phyloP scores from a whole-genome alignment of 495 filamentous ascomycete genomes.

The Annulohypoxylon moriforme region DNA sequence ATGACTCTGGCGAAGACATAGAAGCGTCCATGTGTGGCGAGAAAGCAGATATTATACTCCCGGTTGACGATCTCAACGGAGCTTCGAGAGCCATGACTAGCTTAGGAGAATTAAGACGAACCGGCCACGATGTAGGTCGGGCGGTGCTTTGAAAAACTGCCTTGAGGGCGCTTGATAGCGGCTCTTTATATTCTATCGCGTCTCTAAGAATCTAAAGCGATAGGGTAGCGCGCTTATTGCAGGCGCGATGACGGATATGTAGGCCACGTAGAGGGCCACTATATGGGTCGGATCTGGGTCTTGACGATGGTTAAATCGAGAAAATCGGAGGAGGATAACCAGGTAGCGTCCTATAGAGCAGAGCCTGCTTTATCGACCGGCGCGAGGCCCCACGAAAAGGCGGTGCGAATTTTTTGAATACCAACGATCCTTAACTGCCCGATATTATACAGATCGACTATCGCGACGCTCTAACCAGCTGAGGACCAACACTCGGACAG shows the following conservation, averaged over 20 bases:
- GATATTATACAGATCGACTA: conserved; percentile 18
- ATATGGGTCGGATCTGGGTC: conserved; percentile 40
- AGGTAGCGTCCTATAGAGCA: neutral
- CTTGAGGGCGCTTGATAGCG: conserved; percentile 34
- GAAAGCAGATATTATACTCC: conserved; percentile 68
- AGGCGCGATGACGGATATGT: conserved; percentile 33
- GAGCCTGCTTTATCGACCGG: conserved; percentile 5
- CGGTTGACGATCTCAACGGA: conserved; percentile 64
- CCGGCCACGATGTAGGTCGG: conserved; percentile 28
- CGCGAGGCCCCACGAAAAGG: conserved; percentile 18
- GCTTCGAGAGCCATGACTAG: conserved; percentile 69
- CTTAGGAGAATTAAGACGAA: conserved; percentile 13
- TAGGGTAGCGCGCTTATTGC: conserved; percentile 35
- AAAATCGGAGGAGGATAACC: conserved; percentile 17
- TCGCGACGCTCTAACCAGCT: conserved; percentile 21
- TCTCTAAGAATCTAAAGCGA: conserved; percentile 9
- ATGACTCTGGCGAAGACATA: conserved; percentile 66
- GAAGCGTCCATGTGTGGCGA: conserved; percentile 69
- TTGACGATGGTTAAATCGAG: conserved; percentile 31
- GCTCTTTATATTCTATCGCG: conserved; percentile 34
- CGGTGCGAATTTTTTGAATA: conserved; percentile 15
- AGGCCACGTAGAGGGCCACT: conserved; percentile 34
- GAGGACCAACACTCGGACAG: conserved; percentile 21
- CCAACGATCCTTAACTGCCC: conserved; percentile 15
- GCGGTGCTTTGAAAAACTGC: conserved; percentile 21